Evolutionary conservation across 371 early-diverging fungal genomes (phyloP), one percentile per base, ranked within the genome.

Genomic region (Rhizopus microsporus): DNA sequence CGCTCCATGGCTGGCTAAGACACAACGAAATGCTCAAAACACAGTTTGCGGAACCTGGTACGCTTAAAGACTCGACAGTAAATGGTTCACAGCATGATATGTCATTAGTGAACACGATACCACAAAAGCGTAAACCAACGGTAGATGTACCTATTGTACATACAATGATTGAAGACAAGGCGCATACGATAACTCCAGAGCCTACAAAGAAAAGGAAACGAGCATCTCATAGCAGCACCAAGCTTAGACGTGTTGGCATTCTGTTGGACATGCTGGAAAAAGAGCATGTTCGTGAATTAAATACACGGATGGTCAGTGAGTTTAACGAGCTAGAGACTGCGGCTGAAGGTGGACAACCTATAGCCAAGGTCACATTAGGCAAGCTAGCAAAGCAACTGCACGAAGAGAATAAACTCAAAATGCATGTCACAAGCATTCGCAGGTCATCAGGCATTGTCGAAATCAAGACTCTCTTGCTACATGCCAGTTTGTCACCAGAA

Each of bases 181-280:
- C 23, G 2, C 12, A 12, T 0, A 3, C 29, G 9, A 7, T 35
- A 5, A 7, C 16, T 9, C 23, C 32, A 5, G 16, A 15, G 3
- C 38, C 17, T 23, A 0, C 29, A 7, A 32, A 64, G 46, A 55
- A 55, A 35, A 30, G 2, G 2, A 47, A 48, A 44, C 49, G 30
- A 5, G 15, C 31, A 0, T 17, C 37, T 7, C 13, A n/a, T 6
- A 57, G 62, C 13, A 55, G 8, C 7, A 61, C 56, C 15, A 53
- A 47, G 47, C 4, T 52, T 7, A 48, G 51, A 32, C 54, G 67
- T 23, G 3, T 4, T 9, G 30, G 16, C 2, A 57, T 61, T 16
- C 4, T 66, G 8, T 16, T 58, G 15, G 56, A 66, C 3, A 58
- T 66, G 47, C 15, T 66, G 6, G 58, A 61, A 23, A 34, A 53